phyloP scores from a whole-genome alignment of 192 early-diverging fungal species.

The Backusella luteola region DNA sequence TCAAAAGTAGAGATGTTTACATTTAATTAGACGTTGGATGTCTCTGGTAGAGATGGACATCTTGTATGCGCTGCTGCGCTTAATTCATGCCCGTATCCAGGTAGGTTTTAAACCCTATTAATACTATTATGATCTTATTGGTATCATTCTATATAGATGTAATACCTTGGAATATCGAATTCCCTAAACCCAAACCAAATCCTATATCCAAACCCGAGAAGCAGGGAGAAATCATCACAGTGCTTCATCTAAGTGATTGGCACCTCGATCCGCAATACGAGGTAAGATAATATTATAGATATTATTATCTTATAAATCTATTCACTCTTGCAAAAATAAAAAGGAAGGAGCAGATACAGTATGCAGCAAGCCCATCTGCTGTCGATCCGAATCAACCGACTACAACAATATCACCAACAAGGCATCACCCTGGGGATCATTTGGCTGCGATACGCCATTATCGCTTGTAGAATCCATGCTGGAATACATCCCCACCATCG shows the following conservation, averaged over 20 bases:
- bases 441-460: slow-evolving; percentile 46
- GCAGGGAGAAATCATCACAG: slow-evolving; percentile 6
- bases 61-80: slow-evolving; percentile 42
- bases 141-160: neutral
- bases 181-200: slow-evolving; percentile 50
- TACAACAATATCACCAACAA: slow-evolving; percentile 24
- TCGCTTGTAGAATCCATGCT: slow-evolving; percentile 44
- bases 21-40: slow-evolving; percentile 27
- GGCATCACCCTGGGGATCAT: slow-evolving; percentile 35
- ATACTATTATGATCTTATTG: neutral
- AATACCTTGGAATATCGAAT: slow-evolving; percentile 34
- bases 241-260: slow-evolving; percentile 56
- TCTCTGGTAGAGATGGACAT: slow-evolving; percentile 44
- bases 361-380: slow-evolving; percentile 51
- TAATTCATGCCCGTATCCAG: slow-evolving; percentile 44
- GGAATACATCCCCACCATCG: slow-evolving; percentile 42
- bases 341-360: slow-evolving; percentile 41
- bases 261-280: slow-evolving; percentile 51
- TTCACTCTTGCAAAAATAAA: neutral
- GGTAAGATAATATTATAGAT: neutral
- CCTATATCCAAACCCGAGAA: slow-evolving; percentile 24
- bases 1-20: neutral
- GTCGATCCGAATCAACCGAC: slow-evolving; percentile 40
- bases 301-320: neutral
- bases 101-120: slow-evolving; percentile 5